These are phyloP conservation scores for Rubia tinctorum DNA, from an alignment of 305 asterid species.

Conservation along the genomic window DNA sequence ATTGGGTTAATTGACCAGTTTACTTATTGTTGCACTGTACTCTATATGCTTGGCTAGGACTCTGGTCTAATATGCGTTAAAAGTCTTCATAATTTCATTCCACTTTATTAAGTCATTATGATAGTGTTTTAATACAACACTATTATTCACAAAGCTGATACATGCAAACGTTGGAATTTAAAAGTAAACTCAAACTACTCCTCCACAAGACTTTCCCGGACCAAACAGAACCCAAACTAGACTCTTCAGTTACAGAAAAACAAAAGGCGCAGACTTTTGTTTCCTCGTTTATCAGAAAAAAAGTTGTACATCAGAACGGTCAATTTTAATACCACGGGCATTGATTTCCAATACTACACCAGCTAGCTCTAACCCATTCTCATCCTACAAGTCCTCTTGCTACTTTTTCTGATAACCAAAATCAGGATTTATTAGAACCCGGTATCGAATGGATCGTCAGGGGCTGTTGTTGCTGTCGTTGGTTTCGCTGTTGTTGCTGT, in stretches of 20 bases:
- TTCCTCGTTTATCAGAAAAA: background rate
- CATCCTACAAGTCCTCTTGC: too few relatives aligned
- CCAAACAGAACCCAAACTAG: background rate
- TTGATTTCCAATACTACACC: too few relatives aligned
- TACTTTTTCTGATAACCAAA: background rate
- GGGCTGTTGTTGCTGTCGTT: conserved; percentile 38
- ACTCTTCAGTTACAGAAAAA: background rate
- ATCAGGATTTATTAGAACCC: conserved; percentile 5
- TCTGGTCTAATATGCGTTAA: too few relatives aligned
- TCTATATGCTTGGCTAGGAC: too few relatives aligned
- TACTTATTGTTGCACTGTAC: conserved; percentile 1
- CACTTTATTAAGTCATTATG: too few relatives aligned
- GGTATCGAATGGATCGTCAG: conserved; percentile 30
- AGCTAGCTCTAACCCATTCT: background rate
- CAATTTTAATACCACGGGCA: background rate
- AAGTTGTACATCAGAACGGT: background rate
- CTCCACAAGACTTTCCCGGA: background rate
- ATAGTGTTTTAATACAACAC: background rate
- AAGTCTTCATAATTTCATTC: too few relatives aligned
- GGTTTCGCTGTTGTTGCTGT: conserved; percentile 26
- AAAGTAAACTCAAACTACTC: too few relatives aligned
- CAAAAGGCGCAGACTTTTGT: background rate
- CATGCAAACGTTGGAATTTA: background rate
- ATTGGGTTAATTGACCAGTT: background rate
- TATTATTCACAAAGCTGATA: background rate